Base-by-base conservation (phyloP, 371 early-diverging fungal species). In the Saksenaea vasiformis region DNA sequence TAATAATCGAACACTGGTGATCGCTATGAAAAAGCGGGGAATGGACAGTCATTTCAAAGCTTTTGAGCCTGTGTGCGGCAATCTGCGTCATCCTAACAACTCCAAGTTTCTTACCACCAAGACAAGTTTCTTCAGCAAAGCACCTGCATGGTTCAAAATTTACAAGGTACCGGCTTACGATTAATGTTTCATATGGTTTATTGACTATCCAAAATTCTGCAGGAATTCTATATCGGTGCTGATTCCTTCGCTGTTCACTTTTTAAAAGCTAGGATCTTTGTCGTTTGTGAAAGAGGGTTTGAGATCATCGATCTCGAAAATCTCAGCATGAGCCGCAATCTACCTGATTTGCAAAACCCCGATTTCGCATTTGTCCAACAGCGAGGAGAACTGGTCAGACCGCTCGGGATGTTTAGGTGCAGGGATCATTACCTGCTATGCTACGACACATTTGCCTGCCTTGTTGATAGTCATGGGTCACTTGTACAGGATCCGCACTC, bases 381-480 rank as follows among this genome's bases (percentile, higher is more conserved):
- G 47, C 70, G 70, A 17, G 65, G 64, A 8, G 74, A 75, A 1
- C 58, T 70, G 13, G 36, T 88, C 2, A 66, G 80, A 54, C 96
- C 98, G 1, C 80, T 96, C 27, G 89, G 92, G 1, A 87, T 97
- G 68, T 96, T 91, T 77, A 82, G 92, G 11, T 84, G 93, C 36
- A 80, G 86, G 28, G 89, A 91, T 11, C 85, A 92, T 69, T 93
- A 92, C 70, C 66, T 97, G 47, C 84, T 96, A 17, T 96, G 97
- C 72, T 97, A 96, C 74, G 89, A 94, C 78, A 91, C 90, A 60
- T 94, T 94, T 82, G 94, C 89, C 0, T 96, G 96, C 67, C 94
- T 88, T 72, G 93, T 97, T 27, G 89, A 96, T 74, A 89, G 87
- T 51, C 74, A 72, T 47, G 73, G 73, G 5, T n/a, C 26, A 1